Conservation (phyloP, 164 flowering plant genomes). For the Umbilicus rupestris region DNA sequence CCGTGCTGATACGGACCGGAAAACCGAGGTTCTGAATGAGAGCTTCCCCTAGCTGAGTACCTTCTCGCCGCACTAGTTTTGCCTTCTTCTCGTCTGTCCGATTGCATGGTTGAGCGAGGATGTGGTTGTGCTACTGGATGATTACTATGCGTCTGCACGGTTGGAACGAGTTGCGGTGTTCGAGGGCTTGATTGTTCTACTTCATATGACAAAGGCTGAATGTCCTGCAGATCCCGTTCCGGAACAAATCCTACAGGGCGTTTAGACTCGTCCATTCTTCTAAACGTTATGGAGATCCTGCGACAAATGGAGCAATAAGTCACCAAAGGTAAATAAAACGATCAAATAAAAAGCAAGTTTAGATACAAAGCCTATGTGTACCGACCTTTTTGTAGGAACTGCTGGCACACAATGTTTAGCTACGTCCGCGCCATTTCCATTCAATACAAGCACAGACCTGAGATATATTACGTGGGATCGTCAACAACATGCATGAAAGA, state of each 20-base stretch:
- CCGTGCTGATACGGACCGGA: neutral
- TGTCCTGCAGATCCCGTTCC: slow-evolving; percentile 70
- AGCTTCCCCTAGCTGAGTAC: neutral
- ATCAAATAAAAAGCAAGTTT: neutral
- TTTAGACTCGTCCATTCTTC: slow-evolving; percentile 80
- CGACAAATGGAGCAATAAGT: slow-evolving; percentile 1
- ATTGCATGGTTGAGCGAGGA: neutral
- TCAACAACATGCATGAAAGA: neutral
- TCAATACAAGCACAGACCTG: slow-evolving; percentile 85
- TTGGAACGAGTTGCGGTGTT: slow-evolving; percentile 13
- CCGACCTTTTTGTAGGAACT: slow-evolving; percentile 86
- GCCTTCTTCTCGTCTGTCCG: neutral
- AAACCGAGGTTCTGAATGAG: slow-evolving; percentile 2
- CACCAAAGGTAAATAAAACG: neutral
- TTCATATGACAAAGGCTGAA: slow-evolving; percentile 57
- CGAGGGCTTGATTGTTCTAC: slow-evolving; percentile 15
- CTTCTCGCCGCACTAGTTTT: neutral
- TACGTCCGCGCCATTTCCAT: slow-evolving; percentile 89
- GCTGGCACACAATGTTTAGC: slow-evolving; percentile 96
- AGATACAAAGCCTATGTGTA: slow-evolving; percentile 9
- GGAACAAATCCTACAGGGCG: slow-evolving; percentile 44
- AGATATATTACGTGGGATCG: slow-evolving; percentile 1
- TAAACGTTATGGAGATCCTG: slow-evolving; percentile 92
- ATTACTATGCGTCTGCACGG: neutral
- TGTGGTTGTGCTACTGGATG: neutral